Percentiles rank a stretch among this genome's conserved stretches.
Evolutionary conservation across 2,329 filamentous ascomycete genomes (phyloP).

Genomic region (Sporothrix euskadiensis): DNA sequence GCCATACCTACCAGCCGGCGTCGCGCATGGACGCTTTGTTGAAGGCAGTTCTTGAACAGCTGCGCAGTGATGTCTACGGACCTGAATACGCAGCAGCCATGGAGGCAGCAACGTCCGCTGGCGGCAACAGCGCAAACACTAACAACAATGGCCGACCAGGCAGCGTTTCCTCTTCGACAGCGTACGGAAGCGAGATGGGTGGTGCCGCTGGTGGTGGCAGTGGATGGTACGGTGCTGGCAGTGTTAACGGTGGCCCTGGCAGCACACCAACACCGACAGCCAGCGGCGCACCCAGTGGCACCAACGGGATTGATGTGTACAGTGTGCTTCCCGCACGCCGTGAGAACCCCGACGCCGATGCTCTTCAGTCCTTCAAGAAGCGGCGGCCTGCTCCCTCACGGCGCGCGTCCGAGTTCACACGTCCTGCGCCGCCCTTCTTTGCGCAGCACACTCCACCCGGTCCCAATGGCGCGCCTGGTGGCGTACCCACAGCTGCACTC

Average conservation of each 20-base stretch:
- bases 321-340: conserved; percentile 39
- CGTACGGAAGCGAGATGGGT: background rate
- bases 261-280: background rate
- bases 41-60: conserved; percentile 53
- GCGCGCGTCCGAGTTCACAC: conserved; percentile 39
- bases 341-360: conserved; percentile 37
- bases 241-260: background rate
- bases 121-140: background rate
- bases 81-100: conserved; percentile 16
- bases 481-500: conserved; percentile 1
- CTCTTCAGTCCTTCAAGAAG: conserved; percentile 38
- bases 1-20: conserved; percentile 54
- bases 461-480: conserved; percentile 12
- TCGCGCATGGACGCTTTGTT: conserved; percentile 55
- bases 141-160: conserved; percentile 10
- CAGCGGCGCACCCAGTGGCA: conserved; percentile 21
- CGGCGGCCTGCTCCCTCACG: conserved; percentile 37
- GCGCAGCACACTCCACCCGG: conserved; percentile 33
- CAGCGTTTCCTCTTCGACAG: conserved; percentile 14
- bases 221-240: conserved; percentile 4
- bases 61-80: conserved; percentile 41
- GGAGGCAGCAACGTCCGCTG: conserved; percentile 19
- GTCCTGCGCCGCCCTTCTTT: conserved; percentile 39
- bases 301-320: conserved; percentile 30
- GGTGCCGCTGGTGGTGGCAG: background rate